Conservation (phyloP, 306 rosid species). For the Pyrus pyrifolia region DNA sequence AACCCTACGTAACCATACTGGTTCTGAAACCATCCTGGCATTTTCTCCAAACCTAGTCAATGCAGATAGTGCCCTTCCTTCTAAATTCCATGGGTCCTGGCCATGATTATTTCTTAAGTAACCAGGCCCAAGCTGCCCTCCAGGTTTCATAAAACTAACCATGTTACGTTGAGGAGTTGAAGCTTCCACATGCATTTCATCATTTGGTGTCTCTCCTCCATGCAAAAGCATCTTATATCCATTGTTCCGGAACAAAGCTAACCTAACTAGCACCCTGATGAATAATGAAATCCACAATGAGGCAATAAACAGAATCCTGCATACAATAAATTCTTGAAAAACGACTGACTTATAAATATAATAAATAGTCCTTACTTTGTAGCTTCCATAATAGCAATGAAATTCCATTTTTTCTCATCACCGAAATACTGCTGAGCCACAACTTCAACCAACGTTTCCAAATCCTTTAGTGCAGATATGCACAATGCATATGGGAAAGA, state of each 20-base stretch:
- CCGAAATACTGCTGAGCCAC: constrained; percentile 84
- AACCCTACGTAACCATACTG: constrained; percentile 47
- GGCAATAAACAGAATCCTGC: background rate
- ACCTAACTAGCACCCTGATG: constrained; percentile 73
- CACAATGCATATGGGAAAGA: constrained; percentile 76
- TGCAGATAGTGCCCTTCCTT: constrained; percentile 86
- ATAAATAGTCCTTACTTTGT: constrained; percentile 55
- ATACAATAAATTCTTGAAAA: constrained; percentile 9
- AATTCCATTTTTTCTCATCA: constrained; percentile 85
- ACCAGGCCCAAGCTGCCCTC: constrained; percentile 30
- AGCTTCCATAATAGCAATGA: constrained; percentile 82
- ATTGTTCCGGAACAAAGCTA: constrained; percentile 72
- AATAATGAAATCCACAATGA: constrained; percentile 12
- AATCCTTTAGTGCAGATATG: constrained; percentile 81
- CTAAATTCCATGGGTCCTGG: constrained; percentile 51
- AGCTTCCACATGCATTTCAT: constrained; percentile 22
- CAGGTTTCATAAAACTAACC: constrained; percentile 27
- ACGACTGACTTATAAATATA: constrained; percentile 7
- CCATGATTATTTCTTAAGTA: constrained; percentile 32
- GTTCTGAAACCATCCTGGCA: constrained; percentile 54
- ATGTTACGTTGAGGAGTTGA: constrained; percentile 30
- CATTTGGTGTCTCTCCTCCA: constrained; percentile 76
- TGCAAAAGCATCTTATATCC: constrained; percentile 83
- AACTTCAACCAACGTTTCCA: constrained; percentile 90
- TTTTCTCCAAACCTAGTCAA: constrained; percentile 73